phyloP scores from a whole-genome alignment of 441 rosid genomes.

The Populus hybrid region DNA sequence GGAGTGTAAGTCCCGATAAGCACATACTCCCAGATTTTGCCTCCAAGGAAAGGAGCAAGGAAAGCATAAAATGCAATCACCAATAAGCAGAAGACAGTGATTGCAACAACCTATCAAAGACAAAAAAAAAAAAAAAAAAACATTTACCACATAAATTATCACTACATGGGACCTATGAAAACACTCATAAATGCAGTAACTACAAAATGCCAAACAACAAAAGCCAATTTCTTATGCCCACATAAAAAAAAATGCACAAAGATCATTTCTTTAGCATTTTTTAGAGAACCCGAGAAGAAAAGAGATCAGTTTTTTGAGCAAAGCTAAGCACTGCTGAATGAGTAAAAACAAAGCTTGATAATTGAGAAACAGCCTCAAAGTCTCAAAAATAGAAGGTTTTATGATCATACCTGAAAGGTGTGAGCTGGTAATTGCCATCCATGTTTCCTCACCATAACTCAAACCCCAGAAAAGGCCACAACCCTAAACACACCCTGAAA shows the following conservation, averaged over 20 bases:
- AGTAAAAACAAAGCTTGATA: neutral
- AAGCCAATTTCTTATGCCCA: neutral
- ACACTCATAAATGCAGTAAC: neutral
- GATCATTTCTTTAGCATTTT: neutral
- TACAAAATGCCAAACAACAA: neutral
- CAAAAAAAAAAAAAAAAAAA: constrained; percentile 14
- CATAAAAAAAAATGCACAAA: neutral
- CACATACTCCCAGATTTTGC: constrained; percentile 53
- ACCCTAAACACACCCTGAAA: constrained; percentile 1
- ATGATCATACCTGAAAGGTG: constrained; percentile 62
- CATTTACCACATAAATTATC: constrained; percentile 4
- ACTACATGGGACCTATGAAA: neutral
- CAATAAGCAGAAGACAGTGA: constrained; percentile 75
- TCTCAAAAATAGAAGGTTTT: neutral
- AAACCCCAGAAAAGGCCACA: constrained; percentile 31
- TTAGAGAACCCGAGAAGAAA: neutral
- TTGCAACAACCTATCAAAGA: constrained; percentile 77
- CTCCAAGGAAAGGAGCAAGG: constrained; percentile 93
- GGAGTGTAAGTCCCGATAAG: constrained; percentile 69
- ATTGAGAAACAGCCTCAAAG: neutral
- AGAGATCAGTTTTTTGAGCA: neutral
- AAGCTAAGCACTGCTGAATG: constrained; percentile 3
- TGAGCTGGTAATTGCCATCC: constrained; percentile 99
- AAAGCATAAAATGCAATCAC: constrained; percentile 85
- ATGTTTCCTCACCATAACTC: constrained; percentile 85